These are phyloP conservation scores for Aspergillus sp. DNA, from an alignment of 2,329 filamentous ascomycete species.

Conservation along the genomic window DNA sequence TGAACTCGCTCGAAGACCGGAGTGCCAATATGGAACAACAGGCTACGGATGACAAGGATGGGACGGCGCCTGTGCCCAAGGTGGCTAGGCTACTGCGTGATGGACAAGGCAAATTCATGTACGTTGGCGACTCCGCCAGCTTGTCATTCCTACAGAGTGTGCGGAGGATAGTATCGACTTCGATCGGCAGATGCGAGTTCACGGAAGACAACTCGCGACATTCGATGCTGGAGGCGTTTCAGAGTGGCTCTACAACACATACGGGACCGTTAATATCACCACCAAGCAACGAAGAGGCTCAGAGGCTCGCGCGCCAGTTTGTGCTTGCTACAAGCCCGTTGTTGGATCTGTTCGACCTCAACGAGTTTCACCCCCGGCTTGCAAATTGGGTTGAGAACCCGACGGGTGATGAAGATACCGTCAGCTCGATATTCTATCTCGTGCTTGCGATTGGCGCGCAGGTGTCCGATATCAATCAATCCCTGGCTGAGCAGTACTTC, in stretches of 20 bases:
- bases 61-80: constrained; percentile 38
- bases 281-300: constrained; percentile 43
- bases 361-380: constrained; percentile 45
- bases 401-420: constrained; percentile 42
- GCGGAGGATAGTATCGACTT: constrained; percentile 51
- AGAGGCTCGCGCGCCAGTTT: constrained; percentile 46
- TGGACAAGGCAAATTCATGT: constrained; percentile 56
- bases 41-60: constrained; percentile 34
- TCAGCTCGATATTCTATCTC: constrained; percentile 53
- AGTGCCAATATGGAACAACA: constrained; percentile 33
- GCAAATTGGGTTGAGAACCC: constrained; percentile 41
- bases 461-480: constrained; percentile 41
- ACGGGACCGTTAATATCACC: constrained; percentile 30
- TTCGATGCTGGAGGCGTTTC: constrained; percentile 46
- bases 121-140: constrained; percentile 56
- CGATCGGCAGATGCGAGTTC: constrained; percentile 46
- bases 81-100: constrained; percentile 52
- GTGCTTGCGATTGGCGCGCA: constrained; percentile 54
- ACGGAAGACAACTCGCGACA: constrained; percentile 45
- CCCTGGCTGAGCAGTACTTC: constrained; percentile 51
- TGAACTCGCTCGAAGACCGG: constrained; percentile 37
- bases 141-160: constrained; percentile 56
- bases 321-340: constrained; percentile 51
- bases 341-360: constrained; percentile 51
- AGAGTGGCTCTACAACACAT: constrained; percentile 32